phyloP scores from a whole-genome alignment of 805 yeast species.

The Candida easanensis region DNA sequence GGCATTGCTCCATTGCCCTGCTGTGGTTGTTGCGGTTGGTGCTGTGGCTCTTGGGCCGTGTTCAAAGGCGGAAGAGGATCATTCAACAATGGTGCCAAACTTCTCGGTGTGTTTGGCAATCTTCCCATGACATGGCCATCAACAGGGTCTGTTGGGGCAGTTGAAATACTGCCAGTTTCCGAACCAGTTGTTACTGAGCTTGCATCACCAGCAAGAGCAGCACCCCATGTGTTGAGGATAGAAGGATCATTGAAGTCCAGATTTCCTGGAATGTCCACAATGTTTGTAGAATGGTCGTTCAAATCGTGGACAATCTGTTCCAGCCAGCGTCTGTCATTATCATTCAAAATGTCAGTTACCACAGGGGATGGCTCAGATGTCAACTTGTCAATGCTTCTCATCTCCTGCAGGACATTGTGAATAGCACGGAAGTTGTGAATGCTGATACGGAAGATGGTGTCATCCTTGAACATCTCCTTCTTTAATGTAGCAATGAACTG shows the following conservation, averaged over 20 bases:
- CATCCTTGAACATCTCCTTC: conserved; percentile 16
- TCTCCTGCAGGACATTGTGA: conserved; percentile 2
- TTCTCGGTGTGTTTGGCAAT: neutral
- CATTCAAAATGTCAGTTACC: conserved; percentile 11
- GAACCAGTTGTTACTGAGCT: conserved; percentile 2
- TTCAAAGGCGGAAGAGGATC: neutral
- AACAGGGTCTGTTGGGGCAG: neutral
- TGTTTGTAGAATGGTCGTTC: conserved; percentile 1
- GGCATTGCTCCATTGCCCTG: neutral
- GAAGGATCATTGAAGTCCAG: neutral
- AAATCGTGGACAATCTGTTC: conserved; percentile 21
- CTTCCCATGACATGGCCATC: neutral
- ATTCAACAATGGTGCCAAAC: neutral
- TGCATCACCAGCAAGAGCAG: neutral
- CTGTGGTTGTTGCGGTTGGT: neutral
- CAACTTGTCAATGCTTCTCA: conserved; percentile 10
- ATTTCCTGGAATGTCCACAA: neutral
- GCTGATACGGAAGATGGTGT: conserved; percentile 15
- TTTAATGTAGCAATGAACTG: conserved; percentile 15
- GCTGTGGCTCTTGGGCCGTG: neutral
- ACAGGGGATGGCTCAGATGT: conserved; percentile 1
- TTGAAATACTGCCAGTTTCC: conserved; percentile 3
- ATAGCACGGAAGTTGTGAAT: conserved; percentile 15
- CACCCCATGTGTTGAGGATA: neutral
- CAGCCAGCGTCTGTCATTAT: conserved; percentile 23